Base-by-base conservation (phyloP, 2,329 filamentous ascomycete species). In the Triangularia verruculosa region DNA sequence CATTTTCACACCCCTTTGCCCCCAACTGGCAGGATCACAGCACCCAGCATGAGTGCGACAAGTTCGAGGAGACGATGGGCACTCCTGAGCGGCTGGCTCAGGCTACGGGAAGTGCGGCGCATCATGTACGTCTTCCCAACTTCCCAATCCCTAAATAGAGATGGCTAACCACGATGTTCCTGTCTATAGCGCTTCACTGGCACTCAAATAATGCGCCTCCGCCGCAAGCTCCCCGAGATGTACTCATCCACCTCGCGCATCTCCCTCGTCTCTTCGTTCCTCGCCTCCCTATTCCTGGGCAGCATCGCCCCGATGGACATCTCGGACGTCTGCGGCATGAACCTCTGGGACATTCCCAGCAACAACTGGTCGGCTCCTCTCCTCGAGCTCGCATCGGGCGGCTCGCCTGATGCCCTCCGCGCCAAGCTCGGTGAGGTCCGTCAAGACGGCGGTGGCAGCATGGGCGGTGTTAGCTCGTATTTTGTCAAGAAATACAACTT, bases 21-120 rank as follows among this genome's bases (percentile, higher is more conserved):
- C 95, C 95, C 7, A 99, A 98, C 76, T 99, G 95, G 95, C 95
- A 98, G 78, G 95, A 99, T 76, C 90, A 93, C 66, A 97, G 93
- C 78, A 98, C 95, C 1, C 93, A 97, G 79, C 83, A 83, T 69
- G 91, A 99, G 78, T 97, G 93, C 74, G 93, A 97, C 74, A 83
- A 86, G 67, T 98, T 98, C 73, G 93, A 98, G 75, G 83, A 80
- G 4, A 80, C 82, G 60, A 78, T 97, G 7, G 91, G 90, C 0
- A 81, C 81, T 6, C 80, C 85, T 2, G 83, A 89, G 71, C 82
- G 83, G 66, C 78, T 99, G 70, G 95, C 95, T 0, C 78, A 89
- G 59, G 86, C 86, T 20, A 97, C 95, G 9, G 95, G 95, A 28
- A 97, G 94, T 74, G 90, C 93, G 69, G 95, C 95, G 3, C 95